phyloP scores from a whole-genome alignment of 345 rosid species.

The Gossypium mustelinum region DNA sequence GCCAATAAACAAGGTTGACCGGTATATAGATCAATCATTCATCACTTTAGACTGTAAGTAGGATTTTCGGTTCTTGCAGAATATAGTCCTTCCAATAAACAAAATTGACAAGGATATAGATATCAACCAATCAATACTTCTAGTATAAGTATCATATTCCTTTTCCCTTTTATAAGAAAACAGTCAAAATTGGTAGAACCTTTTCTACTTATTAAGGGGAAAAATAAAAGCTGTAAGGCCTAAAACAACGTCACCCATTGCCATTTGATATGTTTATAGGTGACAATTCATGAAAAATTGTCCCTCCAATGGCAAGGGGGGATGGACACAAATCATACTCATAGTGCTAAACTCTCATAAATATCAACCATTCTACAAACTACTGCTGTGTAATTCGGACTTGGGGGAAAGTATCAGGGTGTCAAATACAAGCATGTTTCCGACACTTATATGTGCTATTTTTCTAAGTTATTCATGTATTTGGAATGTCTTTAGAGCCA shows the following conservation, averaged over 20 bases:
- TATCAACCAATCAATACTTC: slow-evolving; percentile 3
- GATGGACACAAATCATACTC: slow-evolving; percentile 4
- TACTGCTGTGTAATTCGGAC: not conserved
- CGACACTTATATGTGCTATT: not conserved
- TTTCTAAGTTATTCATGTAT: not conserved
- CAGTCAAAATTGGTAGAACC: not conserved
- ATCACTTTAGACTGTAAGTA: not conserved
- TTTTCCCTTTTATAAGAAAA: not conserved
- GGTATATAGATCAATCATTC: not conserved
- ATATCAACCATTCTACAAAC: not conserved
- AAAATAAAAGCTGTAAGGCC: slow-evolving; percentile 1
- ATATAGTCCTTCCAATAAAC: not conserved
- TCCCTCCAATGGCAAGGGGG: not conserved
- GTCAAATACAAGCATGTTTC: not conserved
- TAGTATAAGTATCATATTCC: not conserved
- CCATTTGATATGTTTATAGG: slow-evolving; percentile 3
- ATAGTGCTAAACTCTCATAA: slow-evolving; percentile 2
- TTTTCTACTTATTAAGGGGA: not conserved
- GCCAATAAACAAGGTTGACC: slow-evolving; percentile 25
- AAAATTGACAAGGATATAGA: slow-evolving; percentile 1
- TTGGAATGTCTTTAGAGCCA: not conserved
- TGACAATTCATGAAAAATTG: not conserved
- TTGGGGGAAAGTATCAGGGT: not conserved
- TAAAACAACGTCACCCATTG: not conserved
- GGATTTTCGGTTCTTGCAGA: not conserved